phyloP scores from a whole-genome alignment of 345 rosid species.

The Pseudoturritis turrita region DNA sequence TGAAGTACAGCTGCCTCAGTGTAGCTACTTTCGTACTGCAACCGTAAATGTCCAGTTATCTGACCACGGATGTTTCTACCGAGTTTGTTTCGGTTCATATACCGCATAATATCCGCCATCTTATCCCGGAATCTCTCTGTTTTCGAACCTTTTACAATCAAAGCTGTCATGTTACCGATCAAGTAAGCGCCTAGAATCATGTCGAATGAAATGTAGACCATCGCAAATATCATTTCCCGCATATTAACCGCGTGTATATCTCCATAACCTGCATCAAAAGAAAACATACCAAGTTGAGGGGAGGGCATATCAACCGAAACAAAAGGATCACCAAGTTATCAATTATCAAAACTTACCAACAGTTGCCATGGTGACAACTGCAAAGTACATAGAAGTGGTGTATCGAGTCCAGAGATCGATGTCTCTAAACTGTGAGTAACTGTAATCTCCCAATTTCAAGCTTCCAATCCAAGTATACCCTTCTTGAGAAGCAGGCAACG shows the following conservation, averaged over 20 bases:
- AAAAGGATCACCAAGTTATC: not conserved
- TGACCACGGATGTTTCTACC: constrained; percentile 51
- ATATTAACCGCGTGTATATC: constrained; percentile 86
- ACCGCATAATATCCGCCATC: constrained; percentile 65
- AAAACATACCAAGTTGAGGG: not conserved
- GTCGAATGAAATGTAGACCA: constrained; percentile 76
- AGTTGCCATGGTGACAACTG: constrained; percentile 89
- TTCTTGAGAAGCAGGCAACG: constrained; percentile 66
- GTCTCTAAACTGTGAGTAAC: constrained; percentile 56
- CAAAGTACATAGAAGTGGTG: constrained; percentile 69
- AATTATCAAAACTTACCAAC: constrained; percentile 46
- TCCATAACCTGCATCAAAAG: constrained; percentile 62
- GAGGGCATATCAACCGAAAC: too few species aligned
- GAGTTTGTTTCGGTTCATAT: constrained; percentile 64
- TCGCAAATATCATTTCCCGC: constrained; percentile 82
- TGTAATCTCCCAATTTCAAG: constrained; percentile 69
- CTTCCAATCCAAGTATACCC: constrained; percentile 93
- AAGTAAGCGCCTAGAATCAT: constrained; percentile 91
- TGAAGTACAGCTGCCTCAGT: constrained; percentile 65
- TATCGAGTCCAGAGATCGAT: constrained; percentile 78
- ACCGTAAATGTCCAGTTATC: constrained; percentile 58
- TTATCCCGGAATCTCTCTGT: constrained; percentile 76
- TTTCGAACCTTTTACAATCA: constrained; percentile 87
- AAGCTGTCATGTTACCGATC: constrained; percentile 89
- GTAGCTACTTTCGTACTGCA: constrained; percentile 56